Base-by-base conservation (phyloP, 768 basidiomycete genomes). In the Suillus discolor region DNA sequence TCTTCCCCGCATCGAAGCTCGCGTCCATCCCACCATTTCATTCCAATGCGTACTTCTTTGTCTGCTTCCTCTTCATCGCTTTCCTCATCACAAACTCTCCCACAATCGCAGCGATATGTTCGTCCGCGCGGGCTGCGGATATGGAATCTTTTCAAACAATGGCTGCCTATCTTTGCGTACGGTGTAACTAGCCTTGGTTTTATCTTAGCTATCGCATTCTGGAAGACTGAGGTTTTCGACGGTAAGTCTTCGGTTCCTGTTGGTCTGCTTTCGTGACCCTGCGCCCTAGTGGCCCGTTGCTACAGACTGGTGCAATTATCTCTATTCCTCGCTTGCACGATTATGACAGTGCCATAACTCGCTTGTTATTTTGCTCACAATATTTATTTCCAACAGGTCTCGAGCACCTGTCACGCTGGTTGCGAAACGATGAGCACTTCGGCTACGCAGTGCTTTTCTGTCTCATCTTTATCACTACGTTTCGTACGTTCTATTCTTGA, bases 391-490 rank as follows among this genome's bases (percentile, higher is more conserved):
- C 25, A 57, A 13, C 72, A 96, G 95, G 84, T 65, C 89, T 97
- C 44, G 96, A 97, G 78, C 79, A 88, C 45, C 82, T 97, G 42
- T 89, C 95, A 36, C 84, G 85, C 67, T 92, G 91, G 86, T 82
- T 97, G 60, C 88, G 87, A 71, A 83, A 82, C 41, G 89, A 93
- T 74, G 84, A 86, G 65, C 82, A 85, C 65, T 85, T 86, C 74
- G 96, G 96, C 57, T 88, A 93, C 74, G 84, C 87, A 64, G 85
- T 91, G 67, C 87, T 97, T 61, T 95, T 93, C 75, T 82, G 79
- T 70, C 86, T 94, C 73, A 94, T 95, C 67, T 93, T 94, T 76
- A 74, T 94, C 65, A 95, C 93, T 60, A 94, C 93, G 1, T 89
- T 94, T 77, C 93, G 93, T 94, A 79, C 80, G 93, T 78, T 57